Evolutionary conservation across 805 yeast species (phyloP).

Genomic region (Candida incommunis): DNA sequence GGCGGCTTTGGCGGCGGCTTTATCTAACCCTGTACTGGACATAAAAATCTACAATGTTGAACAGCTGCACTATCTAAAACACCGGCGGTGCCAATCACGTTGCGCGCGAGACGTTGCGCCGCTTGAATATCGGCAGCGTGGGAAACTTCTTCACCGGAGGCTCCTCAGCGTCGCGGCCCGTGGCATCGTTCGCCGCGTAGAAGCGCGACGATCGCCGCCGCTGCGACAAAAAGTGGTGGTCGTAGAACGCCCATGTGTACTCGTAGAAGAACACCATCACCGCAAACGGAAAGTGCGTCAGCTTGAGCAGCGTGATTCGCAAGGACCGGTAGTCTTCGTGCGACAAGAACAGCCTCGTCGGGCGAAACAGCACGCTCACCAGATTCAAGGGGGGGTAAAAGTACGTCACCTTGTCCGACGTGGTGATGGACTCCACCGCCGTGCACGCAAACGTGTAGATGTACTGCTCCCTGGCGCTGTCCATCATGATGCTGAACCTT

Average conservation of each 20-base stretch:
- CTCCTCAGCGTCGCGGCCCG: constrained; percentile 1
- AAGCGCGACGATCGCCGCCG: neutral
- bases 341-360: constrained; percentile 13
- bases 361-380: constrained; percentile 16
- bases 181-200: neutral
- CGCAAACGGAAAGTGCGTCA: constrained; percentile 19
- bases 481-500: constrained; percentile 18
- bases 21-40: too few species aligned
- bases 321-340: constrained; percentile 14
- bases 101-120: neutral
- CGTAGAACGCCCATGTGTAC: constrained; percentile 1
- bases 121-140: neutral
- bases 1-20: constrained; percentile 4
- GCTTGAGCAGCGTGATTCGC: constrained; percentile 15
- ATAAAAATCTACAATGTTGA: too few species aligned
- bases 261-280: constrained; percentile 14
- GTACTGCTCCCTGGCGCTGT: constrained; percentile 22
- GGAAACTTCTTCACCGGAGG: neutral
- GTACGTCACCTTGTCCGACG: constrained; percentile 19
- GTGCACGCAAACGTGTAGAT: constrained; percentile 17
- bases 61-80: too few species aligned
- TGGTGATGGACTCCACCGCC: constrained; percentile 19
- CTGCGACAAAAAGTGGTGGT: neutral
- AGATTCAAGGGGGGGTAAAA: constrained; percentile 21
- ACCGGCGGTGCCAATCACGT: too few species aligned